Conservation (phyloP, 805 yeast genomes). For the Starmera dryadoides region DNA sequence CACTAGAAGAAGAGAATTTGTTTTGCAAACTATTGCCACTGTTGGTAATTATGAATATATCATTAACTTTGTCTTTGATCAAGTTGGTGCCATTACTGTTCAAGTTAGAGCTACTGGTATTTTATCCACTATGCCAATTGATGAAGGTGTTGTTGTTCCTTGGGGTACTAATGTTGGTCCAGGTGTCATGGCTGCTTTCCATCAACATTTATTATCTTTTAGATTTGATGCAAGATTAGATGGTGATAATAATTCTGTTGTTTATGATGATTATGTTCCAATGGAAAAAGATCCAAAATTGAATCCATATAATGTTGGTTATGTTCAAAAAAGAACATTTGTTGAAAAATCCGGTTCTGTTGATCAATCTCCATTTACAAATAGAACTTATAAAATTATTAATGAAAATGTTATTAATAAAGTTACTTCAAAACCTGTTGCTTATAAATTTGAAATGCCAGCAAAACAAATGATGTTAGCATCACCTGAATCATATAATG, state of each 20-base stretch:
- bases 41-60: conserved; percentile 82
- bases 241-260: conserved; percentile 71
- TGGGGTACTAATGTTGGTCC: conserved; percentile 73
- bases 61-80: conserved; percentile 63
- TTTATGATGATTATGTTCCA: conserved; percentile 60
- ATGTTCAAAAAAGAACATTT: conserved; percentile 50
- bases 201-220: conserved; percentile 73
- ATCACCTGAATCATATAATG: conserved; percentile 52
- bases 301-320: conserved; percentile 69
- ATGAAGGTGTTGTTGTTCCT: conserved; percentile 56
- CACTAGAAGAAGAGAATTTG: conserved; percentile 67
- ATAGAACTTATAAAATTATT: conserved; percentile 66
- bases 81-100: conserved; percentile 70
- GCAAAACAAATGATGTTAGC: conserved; percentile 74
- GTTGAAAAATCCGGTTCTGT: conserved; percentile 66
- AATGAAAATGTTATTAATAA: conserved; percentile 69
- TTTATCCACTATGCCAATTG: conserved; percentile 77
- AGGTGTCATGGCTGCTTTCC: conserved; percentile 77
- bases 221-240: conserved; percentile 80
- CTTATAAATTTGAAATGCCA: conserved; percentile 66
- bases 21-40: conserved; percentile 75
- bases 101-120: conserved; percentile 86
- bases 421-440: conserved; percentile 64
- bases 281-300: conserved; percentile 44
- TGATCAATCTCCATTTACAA: conserved; percentile 71